These are phyloP conservation scores for Aeschynomene evenia DNA, from an alignment of 306 rosid genomes.

Conservation along the genomic window DNA sequence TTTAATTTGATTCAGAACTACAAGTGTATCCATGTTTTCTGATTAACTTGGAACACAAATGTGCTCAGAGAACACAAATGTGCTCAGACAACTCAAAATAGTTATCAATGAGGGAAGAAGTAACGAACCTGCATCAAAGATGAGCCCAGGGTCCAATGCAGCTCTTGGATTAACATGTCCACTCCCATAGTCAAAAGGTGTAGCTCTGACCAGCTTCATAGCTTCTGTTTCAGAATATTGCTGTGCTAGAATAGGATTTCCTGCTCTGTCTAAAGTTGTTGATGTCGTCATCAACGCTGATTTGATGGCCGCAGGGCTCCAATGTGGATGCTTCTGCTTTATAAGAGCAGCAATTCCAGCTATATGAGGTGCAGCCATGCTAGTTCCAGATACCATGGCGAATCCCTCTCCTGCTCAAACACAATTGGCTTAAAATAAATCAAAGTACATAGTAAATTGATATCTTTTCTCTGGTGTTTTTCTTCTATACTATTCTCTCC, in stretches of 20 bases:
- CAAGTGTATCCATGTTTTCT: not conserved
- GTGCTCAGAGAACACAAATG: not conserved
- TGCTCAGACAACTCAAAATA: not conserved
- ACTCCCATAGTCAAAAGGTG: constrained; percentile 95
- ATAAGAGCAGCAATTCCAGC: constrained; percentile 97
- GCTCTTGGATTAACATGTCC: constrained; percentile 93
- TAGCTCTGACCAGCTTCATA: constrained; percentile 69
- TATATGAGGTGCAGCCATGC: constrained; percentile 99
- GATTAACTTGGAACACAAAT: not conserved
- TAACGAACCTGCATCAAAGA: constrained; percentile 83
- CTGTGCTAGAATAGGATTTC: constrained; percentile 85
- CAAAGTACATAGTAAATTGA: constrained; percentile 9
- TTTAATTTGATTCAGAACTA: constrained; percentile 2
- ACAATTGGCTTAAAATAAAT: constrained; percentile 15
- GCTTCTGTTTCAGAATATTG: constrained; percentile 82
- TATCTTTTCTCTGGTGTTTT: not conserved
- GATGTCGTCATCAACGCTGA: constrained; percentile 97
- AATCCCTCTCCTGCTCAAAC: constrained; percentile 76
- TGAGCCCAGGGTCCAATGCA: constrained; percentile 95
- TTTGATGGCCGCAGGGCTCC: constrained; percentile 99
- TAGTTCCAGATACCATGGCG: constrained; percentile 98
- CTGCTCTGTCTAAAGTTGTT: constrained; percentile 78
- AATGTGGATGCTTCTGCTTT: constrained; percentile 88
- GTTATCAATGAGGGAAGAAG: constrained; percentile 16
- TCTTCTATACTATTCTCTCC: not conserved